Evolutionary conservation across 805 yeast genomes (phyloP).

Genomic region (Saccharomycopsis capsularis): DNA sequence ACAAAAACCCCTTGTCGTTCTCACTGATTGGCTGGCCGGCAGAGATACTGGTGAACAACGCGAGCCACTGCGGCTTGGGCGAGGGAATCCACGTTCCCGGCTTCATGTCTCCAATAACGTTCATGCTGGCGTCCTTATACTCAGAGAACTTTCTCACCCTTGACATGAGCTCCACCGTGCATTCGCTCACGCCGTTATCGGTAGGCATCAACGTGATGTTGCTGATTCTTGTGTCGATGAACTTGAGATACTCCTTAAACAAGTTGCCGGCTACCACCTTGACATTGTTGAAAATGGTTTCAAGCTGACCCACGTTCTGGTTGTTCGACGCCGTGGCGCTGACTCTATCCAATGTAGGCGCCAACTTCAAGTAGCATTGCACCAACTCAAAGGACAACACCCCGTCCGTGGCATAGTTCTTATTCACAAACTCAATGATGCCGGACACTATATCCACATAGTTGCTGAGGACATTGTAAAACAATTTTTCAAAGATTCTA

Average conservation of each 20-base stretch:
- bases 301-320: slow-evolving; percentile 25
- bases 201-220: slow-evolving; percentile 44
- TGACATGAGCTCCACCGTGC: slow-evolving; percentile 66
- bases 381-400: slow-evolving; percentile 52
- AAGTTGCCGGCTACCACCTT: slow-evolving; percentile 29
- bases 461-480: slow-evolving; percentile 32
- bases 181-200: slow-evolving; percentile 66
- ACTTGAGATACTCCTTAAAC: slow-evolving; percentile 50
- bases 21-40: slow-evolving; percentile 34
- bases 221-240: slow-evolving; percentile 46
- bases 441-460: slow-evolving; percentile 34
- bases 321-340: slow-evolving; percentile 21
- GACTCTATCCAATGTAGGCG: slow-evolving; percentile 26
- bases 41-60: slow-evolving; percentile 42
- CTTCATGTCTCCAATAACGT: slow-evolving; percentile 43
- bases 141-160: slow-evolving; percentile 59
- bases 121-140: slow-evolving; percentile 42
- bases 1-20: slow-evolving; percentile 40
- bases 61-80: slow-evolving; percentile 48
- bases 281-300: slow-evolving; percentile 24
- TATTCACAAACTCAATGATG: slow-evolving; percentile 35
- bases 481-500: slow-evolving; percentile 29
- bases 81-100: slow-evolving; percentile 66
- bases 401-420: slow-evolving; percentile 41
- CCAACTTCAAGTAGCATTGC: slow-evolving; percentile 37